Evolutionary conservation across 2,329 filamentous ascomycete genomes (phyloP).

Genomic region (Reticulascus tulasneorum): DNA sequence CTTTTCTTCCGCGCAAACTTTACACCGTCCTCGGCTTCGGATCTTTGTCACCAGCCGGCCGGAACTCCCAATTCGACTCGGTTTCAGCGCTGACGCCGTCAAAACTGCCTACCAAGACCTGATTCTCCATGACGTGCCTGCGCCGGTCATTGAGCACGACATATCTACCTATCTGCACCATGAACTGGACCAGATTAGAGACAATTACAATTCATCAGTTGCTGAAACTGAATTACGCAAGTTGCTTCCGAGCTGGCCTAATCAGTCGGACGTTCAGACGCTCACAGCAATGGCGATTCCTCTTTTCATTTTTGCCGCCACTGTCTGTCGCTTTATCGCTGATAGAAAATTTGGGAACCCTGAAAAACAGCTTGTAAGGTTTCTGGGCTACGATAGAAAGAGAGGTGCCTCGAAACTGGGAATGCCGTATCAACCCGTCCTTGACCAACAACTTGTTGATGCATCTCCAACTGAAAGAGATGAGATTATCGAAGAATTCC

Average conservation of each 20-base stretch:
- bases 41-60: conserved; percentile 36
- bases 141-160: conserved; percentile 26
- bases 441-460: conserved; percentile 8
- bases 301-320: conserved; percentile 31
- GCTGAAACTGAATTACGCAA: too few relatives aligned
- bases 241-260: conserved; percentile 7
- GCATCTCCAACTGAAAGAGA: neutral
- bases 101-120: conserved; percentile 25
- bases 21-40: conserved; percentile 18
- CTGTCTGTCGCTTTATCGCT: conserved; percentile 23
- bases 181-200: conserved; percentile 23
- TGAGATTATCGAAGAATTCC: conserved; percentile 19
- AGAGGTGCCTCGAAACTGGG: conserved; percentile 5
- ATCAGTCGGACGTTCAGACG: neutral
- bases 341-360: conserved; percentile 17
- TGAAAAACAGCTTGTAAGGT: conserved; percentile 16
- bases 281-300: conserved; percentile 25
- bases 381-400: conserved; percentile 16
- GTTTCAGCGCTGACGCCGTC: conserved; percentile 27
- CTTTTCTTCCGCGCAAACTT: conserved; percentile 13
- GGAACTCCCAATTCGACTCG: conserved; percentile 27
- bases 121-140: conserved; percentile 27
- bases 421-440: conserved; percentile 15
- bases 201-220: conserved; percentile 15
- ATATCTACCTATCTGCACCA: conserved; percentile 26